Percentiles rank a stretch among this genome's conserved stretches.
Evolutionary conservation across 805 yeast species (phyloP).

Genomic region (Wickerhamomyces alni): DNA sequence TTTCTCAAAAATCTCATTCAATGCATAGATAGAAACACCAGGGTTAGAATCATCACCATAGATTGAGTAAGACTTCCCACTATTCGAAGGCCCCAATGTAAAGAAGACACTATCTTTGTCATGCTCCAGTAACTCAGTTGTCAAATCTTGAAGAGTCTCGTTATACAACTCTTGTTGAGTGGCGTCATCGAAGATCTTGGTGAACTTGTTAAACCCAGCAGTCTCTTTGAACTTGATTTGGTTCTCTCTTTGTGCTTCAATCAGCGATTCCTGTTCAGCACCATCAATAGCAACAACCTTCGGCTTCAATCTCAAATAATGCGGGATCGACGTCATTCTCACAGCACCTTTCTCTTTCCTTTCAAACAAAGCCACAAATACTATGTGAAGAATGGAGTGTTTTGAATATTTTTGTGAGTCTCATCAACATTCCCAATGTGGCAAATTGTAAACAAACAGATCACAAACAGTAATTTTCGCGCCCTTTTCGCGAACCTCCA

Average conservation of each 20-base stretch:
- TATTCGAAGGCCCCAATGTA: constrained; percentile 48
- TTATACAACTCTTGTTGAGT: constrained; percentile 33
- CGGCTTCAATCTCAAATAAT: constrained; percentile 34
- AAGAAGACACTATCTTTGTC: constrained; percentile 38
- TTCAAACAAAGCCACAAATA: too few species aligned
- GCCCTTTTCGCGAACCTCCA: too few species aligned
- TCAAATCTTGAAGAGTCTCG: constrained; percentile 16
- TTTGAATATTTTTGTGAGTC: too few species aligned
- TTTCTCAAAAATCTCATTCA: constrained; percentile 28
- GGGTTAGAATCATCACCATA: constrained; percentile 31
- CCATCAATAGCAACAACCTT: constrained; percentile 14
- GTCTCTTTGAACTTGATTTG: constrained; percentile 22
- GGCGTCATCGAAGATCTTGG: constrained; percentile 26
- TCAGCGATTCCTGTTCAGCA: constrained; percentile 10
- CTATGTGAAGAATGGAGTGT: too few species aligned
- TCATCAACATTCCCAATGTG: constrained; percentile 1
- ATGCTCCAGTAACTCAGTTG: constrained; percentile 13
- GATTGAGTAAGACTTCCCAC: constrained; percentile 40
- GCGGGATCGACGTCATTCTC: constrained; percentile 24
- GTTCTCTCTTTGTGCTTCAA: constrained; percentile 19
- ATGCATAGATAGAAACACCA: constrained; percentile 31
- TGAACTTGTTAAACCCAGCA: constrained; percentile 24
- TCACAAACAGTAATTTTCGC: neutral
- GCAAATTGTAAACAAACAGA: constrained; percentile 4
- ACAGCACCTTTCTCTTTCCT: too few species aligned